Evolutionary conservation across 352 stramenopile genomes (phyloP).

Genomic region (Phytophthora pistaciae): DNA sequence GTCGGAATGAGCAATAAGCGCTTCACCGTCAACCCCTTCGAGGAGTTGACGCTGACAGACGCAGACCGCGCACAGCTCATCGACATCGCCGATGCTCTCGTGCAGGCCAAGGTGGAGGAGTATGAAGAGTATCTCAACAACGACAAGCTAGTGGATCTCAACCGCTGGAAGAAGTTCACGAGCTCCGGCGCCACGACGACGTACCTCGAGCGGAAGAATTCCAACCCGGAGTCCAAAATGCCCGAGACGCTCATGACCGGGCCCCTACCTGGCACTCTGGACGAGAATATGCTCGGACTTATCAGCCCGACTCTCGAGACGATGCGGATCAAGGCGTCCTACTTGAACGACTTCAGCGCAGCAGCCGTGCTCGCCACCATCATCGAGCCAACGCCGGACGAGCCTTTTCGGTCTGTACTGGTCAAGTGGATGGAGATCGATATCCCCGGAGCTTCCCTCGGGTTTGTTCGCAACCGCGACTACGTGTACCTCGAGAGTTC

Average conservation of each 20-base stretch:
- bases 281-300: slow-evolving; percentile 52
- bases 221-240: slow-evolving; percentile 20
- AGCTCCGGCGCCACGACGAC: slow-evolving; percentile 8
- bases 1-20: slow-evolving; percentile 19
- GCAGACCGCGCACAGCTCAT: slow-evolving; percentile 17
- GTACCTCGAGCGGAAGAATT: slow-evolving; percentile 22
- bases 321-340: slow-evolving; percentile 32
- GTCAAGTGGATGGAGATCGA: slow-evolving; percentile 50
- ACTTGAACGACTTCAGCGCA: slow-evolving; percentile 32
- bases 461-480: slow-evolving; percentile 31
- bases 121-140: slow-evolving; percentile 23
- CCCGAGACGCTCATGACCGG: slow-evolving; percentile 32
- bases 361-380: slow-evolving; percentile 50
- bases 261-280: slow-evolving; percentile 31
- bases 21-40: slow-evolving; percentile 29
- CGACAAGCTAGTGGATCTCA: slow-evolving; percentile 13
- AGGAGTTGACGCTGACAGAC: slow-evolving; percentile 4
- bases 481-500: slow-evolving; percentile 36
- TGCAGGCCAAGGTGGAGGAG: slow-evolving; percentile 16
- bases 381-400: slow-evolving; percentile 43
- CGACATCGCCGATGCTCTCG: slow-evolving; percentile 13
- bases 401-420: slow-evolving; percentile 45
- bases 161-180: slow-evolving; percentile 25
- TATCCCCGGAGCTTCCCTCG: slow-evolving; percentile 5
- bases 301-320: slow-evolving; percentile 34